Evolutionary conservation across 108 stramenopile genomes (phyloP).

Genomic region (Cylindrotheca fusiformis): DNA sequence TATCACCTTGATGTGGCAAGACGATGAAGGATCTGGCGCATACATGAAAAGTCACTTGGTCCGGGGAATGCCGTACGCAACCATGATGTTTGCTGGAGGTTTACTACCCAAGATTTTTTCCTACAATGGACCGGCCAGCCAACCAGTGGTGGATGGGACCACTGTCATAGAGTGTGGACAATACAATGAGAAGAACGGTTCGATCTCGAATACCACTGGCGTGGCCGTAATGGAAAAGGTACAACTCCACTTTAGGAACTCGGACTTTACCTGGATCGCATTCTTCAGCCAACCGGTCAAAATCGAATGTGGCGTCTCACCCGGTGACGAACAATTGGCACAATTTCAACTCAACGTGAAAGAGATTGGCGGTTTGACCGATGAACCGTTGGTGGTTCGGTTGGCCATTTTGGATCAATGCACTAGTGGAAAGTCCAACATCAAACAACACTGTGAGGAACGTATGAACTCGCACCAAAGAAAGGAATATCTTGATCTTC

Average conservation of each 20-base stretch:
- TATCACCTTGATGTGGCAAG: slow-evolving; percentile 43
- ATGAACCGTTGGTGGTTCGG: slow-evolving; percentile 55
- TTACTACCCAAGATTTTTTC: slow-evolving; percentile 12
- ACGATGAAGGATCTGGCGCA: background rate
- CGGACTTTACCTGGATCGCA: slow-evolving; percentile 83
- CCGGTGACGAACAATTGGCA: slow-evolving; percentile 1
- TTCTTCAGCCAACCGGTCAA: slow-evolving; percentile 68
- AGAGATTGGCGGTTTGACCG: background rate
- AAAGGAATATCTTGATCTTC: slow-evolving; percentile 24
- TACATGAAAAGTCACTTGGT: slow-evolving; percentile 67
- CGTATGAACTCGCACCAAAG: background rate
- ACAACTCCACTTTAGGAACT: slow-evolving; percentile 51
- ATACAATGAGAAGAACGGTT: slow-evolving; percentile 10
- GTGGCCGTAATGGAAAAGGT: slow-evolving; percentile 42
- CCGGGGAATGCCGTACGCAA: slow-evolving; percentile 83
- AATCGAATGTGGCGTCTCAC: slow-evolving; percentile 33
- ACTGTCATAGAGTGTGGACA: slow-evolving; percentile 5
- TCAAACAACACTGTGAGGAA: slow-evolving; percentile 40
- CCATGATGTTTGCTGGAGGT: slow-evolving; percentile 43
- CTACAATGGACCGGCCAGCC: slow-evolving; percentile 15
- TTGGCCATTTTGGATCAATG: slow-evolving; percentile 80
- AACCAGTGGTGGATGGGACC: background rate
- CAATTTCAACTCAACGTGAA: background rate
- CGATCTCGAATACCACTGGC: slow-evolving; percentile 6
- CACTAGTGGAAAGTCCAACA: slow-evolving; percentile 66